Conservation (phyloP, 169 alveolate genomes). For the Pseudocohnilembus persalinus region DNA sequence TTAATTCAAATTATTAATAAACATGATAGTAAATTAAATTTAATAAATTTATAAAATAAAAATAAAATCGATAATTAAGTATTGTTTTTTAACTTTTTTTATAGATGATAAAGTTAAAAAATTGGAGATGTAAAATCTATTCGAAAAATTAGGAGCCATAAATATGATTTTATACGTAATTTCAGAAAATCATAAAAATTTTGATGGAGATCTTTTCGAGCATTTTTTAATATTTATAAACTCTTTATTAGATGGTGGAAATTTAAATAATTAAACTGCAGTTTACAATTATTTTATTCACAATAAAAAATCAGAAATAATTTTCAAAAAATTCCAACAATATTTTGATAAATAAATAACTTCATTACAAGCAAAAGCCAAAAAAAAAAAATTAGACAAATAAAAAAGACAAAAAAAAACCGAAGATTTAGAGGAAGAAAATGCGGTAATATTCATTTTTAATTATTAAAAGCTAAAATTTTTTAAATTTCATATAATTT, state of each 20-base stretch:
- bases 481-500: no score
- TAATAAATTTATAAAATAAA: no score
- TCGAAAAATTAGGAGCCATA: slow-evolving; percentile 45
- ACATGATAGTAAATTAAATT: no score
- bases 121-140: slow-evolving; percentile 27
- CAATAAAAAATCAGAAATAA: slow-evolving; percentile 43
- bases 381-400: background rate
- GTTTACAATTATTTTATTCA: slow-evolving; percentile 29
- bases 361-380: background rate
- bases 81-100: no score
- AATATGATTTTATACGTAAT: slow-evolving; percentile 43
- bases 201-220: slow-evolving; percentile 33
- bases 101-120: slow-evolving; percentile 24
- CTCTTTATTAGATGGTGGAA: slow-evolving; percentile 38
- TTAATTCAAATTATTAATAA: no score
- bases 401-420: background rate
- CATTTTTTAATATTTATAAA: slow-evolving; percentile 31
- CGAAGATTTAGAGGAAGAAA: background rate
- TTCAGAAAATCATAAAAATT: slow-evolving; percentile 27
- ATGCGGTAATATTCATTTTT: background rate
- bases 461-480: background rate
- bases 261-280: slow-evolving; percentile 30
- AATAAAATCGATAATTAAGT: no score
- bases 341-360: slow-evolving; percentile 25
- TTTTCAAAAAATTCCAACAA: slow-evolving; percentile 25